phyloP scores from a whole-genome alignment of 129 eudicot genomes.

The Flaveria brownii region DNA sequence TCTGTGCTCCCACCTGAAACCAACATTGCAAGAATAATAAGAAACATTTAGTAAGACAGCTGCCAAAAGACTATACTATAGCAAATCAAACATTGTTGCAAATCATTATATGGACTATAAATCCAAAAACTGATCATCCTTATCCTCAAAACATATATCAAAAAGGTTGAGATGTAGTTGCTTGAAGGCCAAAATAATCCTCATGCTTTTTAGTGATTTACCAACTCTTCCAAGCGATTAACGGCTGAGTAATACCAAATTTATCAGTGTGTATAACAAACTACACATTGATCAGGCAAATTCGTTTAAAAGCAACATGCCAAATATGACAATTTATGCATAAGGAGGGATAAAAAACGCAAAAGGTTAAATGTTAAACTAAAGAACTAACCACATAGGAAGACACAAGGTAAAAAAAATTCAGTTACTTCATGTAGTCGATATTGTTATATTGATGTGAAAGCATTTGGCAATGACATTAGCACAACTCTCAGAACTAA shows the following conservation, averaged over 20 bases:
- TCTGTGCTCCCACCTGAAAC: conserved; percentile 74
- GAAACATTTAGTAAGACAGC: neutral
- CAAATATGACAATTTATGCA: neutral
- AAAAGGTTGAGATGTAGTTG: neutral
- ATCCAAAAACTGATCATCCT: neutral
- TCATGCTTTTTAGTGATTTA: neutral
- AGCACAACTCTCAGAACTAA: neutral
- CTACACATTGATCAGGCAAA: neutral
- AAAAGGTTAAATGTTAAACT: neutral
- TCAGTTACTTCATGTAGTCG: neutral
- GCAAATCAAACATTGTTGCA: neutral
- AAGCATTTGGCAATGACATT: neutral
- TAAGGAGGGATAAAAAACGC: neutral
- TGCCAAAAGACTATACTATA: neutral
- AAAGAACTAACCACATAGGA: neutral
- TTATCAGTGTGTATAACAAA: neutral
- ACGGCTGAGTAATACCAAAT: neutral
- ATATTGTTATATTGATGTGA: neutral
- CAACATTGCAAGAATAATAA: neutral
- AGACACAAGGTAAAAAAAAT: neutral
- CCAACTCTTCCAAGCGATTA: neutral
- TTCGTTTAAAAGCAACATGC: neutral
- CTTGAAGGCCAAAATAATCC: neutral
- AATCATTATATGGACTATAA: neutral
- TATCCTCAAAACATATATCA: neutral